Base-by-base conservation (phyloP, 2,329 filamentous ascomycete species). In the Verticillium nonalfalfae region DNA sequence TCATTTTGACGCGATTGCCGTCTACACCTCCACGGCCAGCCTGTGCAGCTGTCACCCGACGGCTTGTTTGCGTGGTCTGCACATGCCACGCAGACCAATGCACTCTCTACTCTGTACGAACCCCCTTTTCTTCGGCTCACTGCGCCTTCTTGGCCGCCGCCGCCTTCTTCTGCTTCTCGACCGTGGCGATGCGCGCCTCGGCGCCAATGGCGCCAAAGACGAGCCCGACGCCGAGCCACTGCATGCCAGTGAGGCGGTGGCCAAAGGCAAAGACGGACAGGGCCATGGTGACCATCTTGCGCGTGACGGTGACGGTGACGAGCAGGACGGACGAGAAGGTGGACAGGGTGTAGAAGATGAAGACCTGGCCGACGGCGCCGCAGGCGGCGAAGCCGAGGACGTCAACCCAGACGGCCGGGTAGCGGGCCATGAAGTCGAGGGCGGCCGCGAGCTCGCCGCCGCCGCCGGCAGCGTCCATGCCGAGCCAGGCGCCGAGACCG, bases 211-310 rank as follows among this genome's bases (percentile, higher is more conserved):
- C 95, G 33, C 93, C 93, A 79, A 99, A 99, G 9, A 99, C 95
- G 62, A 99, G 80, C 0, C 85, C 89, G 36, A 99, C 93, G 65
- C 95, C 95, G 7, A 96, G 79, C 91, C 93, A 97, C 78, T 99
- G 95, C 83, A 94, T 96, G n/a, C 80, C 78, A 34, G 86, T 90
- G 57, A 99, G 83, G 65, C 84, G 85, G 75, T 99, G 95, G 34
- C 95, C 95, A 73, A 98, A 99, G 78, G 92, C 93, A 63, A 98
- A 81, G 34, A 99, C 95, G 60, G 92, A 97, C 59, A 98, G 82
- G 63, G 98, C 91, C 95, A 99, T 99, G 67, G 94, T 98, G 74
- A 98, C 85, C 95, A 99, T 99, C 80, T 99, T 99, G 71, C 95
- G 85, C 56, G 95, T 99, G 56, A 99, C 95, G 1, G 93, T 99